These are phyloP conservation scores for Conidiobolus incongruus DNA, from an alignment of 371 early-diverging fungal species.

Conservation along the genomic window DNA sequence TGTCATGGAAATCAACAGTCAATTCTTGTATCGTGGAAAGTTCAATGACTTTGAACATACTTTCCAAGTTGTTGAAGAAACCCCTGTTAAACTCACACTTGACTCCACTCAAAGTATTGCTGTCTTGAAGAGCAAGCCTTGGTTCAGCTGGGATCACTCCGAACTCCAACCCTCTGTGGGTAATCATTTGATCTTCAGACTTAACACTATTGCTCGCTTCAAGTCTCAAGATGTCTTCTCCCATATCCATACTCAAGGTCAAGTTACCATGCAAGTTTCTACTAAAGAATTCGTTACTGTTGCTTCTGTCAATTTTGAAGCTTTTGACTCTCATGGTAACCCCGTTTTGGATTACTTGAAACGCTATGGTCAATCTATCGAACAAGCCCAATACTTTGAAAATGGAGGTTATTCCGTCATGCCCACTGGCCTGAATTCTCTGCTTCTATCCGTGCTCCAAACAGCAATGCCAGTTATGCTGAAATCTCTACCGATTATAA, in stretches of 20 bases:
- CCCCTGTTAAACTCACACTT: conserved; percentile 57
- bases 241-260: conserved; percentile 50
- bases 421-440: conserved; percentile 61
- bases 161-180: conserved; percentile 41
- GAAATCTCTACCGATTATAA: conserved; percentile 78
- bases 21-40: conserved; percentile 83
- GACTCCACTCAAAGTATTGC: conserved; percentile 59
- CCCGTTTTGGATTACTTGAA: conserved; percentile 61
- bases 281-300: conserved; percentile 65
- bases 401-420: conserved; percentile 85
- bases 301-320: conserved; percentile 53
- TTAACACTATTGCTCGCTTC: conserved; percentile 56
- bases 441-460: conserved; percentile 55
- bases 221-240: conserved; percentile 45
- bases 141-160: conserved; percentile 55
- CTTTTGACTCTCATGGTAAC: conserved; percentile 52
- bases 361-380: conserved; percentile 54
- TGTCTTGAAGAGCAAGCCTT: conserved; percentile 74
- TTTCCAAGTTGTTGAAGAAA: conserved; percentile 64
- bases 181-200: conserved; percentile 57
- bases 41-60: conserved; percentile 62
- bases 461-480: conserved; percentile 73
- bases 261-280: conserved; percentile 60
- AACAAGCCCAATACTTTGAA: conserved; percentile 57
- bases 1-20: conserved; percentile 48